These are phyloP conservation scores for Leccinum obscurum DNA, from an alignment of 768 basidiomycete genomes.

Conservation along the genomic window DNA sequence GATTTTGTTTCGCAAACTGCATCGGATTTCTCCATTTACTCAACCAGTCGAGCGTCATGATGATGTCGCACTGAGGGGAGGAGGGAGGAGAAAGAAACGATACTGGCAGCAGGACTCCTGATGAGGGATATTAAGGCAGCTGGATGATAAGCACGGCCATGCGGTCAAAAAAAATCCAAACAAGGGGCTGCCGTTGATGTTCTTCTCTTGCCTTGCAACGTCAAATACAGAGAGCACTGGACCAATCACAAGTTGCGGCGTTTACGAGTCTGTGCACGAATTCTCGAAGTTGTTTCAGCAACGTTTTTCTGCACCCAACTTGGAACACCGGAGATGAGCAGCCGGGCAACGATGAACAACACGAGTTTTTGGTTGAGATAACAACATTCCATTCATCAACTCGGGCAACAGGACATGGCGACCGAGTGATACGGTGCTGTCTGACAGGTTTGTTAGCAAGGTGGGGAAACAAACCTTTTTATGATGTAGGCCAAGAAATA, in stretches of 20 bases:
- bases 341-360: constrained; percentile 13
- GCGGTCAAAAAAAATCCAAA: constrained; percentile 25
- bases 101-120: constrained; percentile 8
- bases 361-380: constrained; percentile 13
- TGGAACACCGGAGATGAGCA: constrained; percentile 30
- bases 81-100: constrained; percentile 13
- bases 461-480: constrained; percentile 31
- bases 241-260: constrained; percentile 31
- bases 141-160: constrained; percentile 30
- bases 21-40: constrained; percentile 25
- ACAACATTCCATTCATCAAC: constrained; percentile 24
- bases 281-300: constrained; percentile 35
- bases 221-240: constrained; percentile 27
- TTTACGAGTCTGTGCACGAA: constrained; percentile 23
- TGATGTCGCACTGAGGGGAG: constrained; percentile 15
- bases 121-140: constrained; percentile 30
- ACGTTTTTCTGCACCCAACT: constrained; percentile 19
- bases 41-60: constrained; percentile 30
- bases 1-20: constrained; percentile 18
- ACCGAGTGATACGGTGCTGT: constrained; percentile 24
- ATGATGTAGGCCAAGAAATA: constrained; percentile 22
- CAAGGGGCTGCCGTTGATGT: constrained; percentile 24
- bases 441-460: constrained; percentile 22
- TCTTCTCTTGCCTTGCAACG: constrained; percentile 28
- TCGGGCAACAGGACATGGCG: constrained; percentile 21